Percentiles rank a stretch among this genome's conserved stretches.
These are phyloP conservation scores for Primulina tabacum DNA, from an alignment of 257 asterid species.

Conservation along the genomic window DNA sequence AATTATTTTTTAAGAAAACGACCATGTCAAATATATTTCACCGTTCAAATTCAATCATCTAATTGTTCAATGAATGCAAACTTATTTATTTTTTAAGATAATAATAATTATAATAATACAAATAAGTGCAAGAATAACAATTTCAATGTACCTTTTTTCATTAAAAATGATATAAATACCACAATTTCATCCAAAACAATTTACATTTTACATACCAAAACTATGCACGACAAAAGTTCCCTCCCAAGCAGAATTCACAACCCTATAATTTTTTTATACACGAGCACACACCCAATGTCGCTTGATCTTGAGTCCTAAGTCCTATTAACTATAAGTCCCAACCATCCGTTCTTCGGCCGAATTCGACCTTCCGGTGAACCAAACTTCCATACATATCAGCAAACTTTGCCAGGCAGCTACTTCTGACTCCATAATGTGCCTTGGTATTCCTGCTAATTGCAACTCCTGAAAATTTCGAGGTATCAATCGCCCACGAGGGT, in stretches of 20 bases:
- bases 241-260: constrained; percentile 2
- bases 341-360: neutral
- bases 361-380: neutral
- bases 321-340: neutral
- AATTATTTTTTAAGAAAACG: too few relatives aligned
- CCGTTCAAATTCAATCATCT: too few relatives aligned
- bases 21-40: too few relatives aligned
- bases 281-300: neutral
- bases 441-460: neutral
- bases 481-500: neutral
- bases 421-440: neutral
- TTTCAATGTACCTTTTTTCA: too few relatives aligned
- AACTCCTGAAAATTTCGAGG: neutral
- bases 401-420: neutral
- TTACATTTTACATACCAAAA: constrained; percentile 3
- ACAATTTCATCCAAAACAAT: neutral
- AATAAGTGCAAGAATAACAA: neutral
- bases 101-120: too few relatives aligned
- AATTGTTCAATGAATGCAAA: too few relatives aligned
- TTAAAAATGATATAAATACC: neutral
- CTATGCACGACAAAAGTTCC: neutral
- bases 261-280: neutral
- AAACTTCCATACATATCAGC: neutral
- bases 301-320: neutral
- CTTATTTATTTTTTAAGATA: too few relatives aligned